Conservation (phyloP, 495 filamentous ascomycete species). For the Hypoxylon trugodes region DNA sequence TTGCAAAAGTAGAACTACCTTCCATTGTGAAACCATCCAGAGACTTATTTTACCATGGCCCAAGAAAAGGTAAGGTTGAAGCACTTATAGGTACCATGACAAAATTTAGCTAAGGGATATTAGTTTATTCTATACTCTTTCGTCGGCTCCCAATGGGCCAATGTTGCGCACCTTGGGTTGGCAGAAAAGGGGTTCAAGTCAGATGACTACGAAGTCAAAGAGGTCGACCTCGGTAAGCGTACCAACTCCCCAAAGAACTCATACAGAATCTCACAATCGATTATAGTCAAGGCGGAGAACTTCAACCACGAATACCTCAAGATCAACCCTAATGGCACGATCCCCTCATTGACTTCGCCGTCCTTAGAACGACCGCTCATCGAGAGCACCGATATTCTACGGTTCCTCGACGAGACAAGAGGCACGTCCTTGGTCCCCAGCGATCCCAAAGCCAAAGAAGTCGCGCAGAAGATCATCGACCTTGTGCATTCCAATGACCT, state of each 20-base stretch:
- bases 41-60: neutral
- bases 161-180: neutral
- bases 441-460: neutral
- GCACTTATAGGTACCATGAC: neutral
- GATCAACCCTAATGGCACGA: neutral
- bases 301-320: neutral
- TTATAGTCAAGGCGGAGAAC: neutral
- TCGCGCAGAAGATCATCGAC: neutral
- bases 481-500: neutral
- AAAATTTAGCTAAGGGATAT: neutral
- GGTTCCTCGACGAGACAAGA: neutral
- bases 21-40: too few species aligned
- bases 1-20: neutral
- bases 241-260: neutral
- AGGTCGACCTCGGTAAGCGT: neutral
- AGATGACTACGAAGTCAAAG: neutral
- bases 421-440: neutral
- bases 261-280: neutral
- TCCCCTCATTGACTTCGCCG: neutral
- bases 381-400: neutral
- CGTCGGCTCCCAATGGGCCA: neutral
- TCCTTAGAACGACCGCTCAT: neutral
- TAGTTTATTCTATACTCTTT: neutral
- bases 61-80: neutral
- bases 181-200: neutral